These are phyloP conservation scores for Nitzschia inconspicua DNA, from an alignment of 108 stramenopile genomes.

Conservation along the genomic window DNA sequence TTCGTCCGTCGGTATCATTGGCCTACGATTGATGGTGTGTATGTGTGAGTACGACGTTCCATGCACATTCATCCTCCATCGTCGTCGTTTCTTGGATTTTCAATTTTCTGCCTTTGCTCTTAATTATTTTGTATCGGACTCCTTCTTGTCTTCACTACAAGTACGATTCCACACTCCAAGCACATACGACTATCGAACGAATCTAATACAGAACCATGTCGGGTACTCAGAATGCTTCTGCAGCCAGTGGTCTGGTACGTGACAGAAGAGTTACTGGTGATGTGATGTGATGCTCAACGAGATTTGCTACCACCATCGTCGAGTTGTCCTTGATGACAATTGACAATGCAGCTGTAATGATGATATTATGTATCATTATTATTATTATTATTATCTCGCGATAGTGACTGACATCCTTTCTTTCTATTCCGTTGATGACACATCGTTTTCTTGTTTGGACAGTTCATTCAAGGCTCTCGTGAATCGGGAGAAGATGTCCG, in stretches of 20 bases:
- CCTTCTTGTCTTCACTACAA: not conserved
- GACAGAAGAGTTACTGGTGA: not conserved
- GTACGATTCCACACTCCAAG: not conserved
- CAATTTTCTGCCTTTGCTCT: constrained; percentile 30
- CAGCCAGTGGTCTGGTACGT: constrained; percentile 38
- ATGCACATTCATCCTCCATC: not conserved
- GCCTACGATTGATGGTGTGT: not conserved
- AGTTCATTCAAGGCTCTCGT: constrained; percentile 84
- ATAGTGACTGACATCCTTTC: not conserved
- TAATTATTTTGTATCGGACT: constrained; percentile 23
- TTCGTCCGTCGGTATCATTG: too few species aligned
- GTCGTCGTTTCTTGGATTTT: constrained; percentile 1
- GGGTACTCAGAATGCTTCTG: constrained; percentile 18
- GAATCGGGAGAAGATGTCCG: constrained; percentile 94
- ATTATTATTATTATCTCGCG: not conserved
- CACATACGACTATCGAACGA: constrained; percentile 9
- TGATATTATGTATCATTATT: not conserved
- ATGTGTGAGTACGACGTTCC: not conserved
- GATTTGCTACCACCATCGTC: not conserved
- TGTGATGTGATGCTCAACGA: not conserved
- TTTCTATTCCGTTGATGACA: not conserved
- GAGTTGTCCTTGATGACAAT: not conserved
- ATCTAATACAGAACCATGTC: not conserved
- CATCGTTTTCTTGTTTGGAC: not conserved
- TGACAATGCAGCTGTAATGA: not conserved